These are phyloP conservation scores for Paramecium primaurelia DNA, from an alignment of 73 alveolate species.

Conservation along the genomic window DNA sequence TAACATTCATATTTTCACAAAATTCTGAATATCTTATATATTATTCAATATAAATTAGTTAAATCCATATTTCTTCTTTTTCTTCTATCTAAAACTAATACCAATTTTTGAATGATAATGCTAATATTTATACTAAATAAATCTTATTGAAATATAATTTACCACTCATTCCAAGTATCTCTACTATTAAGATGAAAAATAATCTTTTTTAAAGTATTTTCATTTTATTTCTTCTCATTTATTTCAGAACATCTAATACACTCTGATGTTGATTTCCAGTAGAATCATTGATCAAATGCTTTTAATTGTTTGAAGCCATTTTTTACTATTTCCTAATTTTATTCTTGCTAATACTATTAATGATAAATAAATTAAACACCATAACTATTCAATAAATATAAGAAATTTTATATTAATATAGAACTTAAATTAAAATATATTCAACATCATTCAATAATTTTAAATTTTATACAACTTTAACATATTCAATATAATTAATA, in stretches of 20 bases:
- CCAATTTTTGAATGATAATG: slow-evolving; percentile 7
- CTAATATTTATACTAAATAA: neutral
- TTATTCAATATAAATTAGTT: neutral
- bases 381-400: neutral
- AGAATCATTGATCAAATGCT: neutral
- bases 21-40: neutral
- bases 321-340: neutral
- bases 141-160: neutral
- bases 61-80: neutral
- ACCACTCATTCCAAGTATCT: neutral
- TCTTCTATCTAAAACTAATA: neutral
- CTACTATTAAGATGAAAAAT: neutral
- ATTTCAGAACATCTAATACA: neutral
- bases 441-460: too few species aligned
- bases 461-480: too few species aligned
- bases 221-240: neutral
- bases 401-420: neutral
- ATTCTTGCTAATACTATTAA: neutral
- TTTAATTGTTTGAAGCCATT: neutral
- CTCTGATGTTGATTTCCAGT: neutral
- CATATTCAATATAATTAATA: too few species aligned
- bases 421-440: neutral
- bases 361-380: neutral
- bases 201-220: neutral
- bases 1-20: neutral